Evolutionary conservation across 805 yeast genomes (phyloP).

Genomic region (Lachancea lanzarotensis): DNA sequence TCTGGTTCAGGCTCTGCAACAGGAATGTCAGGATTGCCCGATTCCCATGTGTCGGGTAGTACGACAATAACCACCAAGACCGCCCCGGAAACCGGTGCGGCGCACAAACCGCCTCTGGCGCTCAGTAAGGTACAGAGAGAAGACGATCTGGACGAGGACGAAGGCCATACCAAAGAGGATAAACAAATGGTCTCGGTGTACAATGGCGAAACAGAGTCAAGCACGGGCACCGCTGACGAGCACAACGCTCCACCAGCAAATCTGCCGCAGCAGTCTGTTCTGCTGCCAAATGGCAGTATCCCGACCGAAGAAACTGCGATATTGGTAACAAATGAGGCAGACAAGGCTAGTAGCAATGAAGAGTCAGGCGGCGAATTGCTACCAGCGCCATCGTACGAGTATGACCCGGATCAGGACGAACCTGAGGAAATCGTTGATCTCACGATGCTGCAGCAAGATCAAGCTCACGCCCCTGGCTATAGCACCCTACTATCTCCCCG

Average conservation of each 20-base stretch:
- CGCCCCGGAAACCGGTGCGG: not conserved
- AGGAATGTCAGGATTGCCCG: not conserved
- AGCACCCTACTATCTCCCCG: slow-evolving; percentile 56
- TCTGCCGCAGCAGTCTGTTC: slow-evolving; percentile 8
- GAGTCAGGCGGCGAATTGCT: slow-evolving; percentile 24
- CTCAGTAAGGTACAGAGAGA: not conserved
- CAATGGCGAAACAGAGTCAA: slow-evolving; percentile 26
- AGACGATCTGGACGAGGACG: slow-evolving; percentile 12
- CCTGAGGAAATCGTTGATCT: slow-evolving; percentile 46
- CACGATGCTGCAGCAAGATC: slow-evolving; percentile 64
- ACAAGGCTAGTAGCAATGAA: slow-evolving; percentile 15
- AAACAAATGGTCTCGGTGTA: slow-evolving; percentile 21
- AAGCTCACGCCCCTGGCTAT: slow-evolving; percentile 58
- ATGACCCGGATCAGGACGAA: slow-evolving; percentile 11
- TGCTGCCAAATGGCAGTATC: not conserved
- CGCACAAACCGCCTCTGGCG: not conserved
- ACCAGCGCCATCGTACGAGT: slow-evolving; percentile 18
- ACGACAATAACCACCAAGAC: not conserved
- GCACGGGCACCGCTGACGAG: slow-evolving; percentile 19
- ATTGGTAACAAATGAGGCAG: slow-evolving; percentile 13
- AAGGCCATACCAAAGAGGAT: slow-evolving; percentile 13
- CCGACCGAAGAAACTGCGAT: slow-evolving; percentile 13
- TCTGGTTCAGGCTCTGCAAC: not conserved
- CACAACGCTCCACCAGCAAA: slow-evolving; percentile 1
- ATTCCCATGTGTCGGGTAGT: not conserved